A percentile compares a stretch with the other conserved stretches of the same genome.
These are phyloP conservation scores for Medicago truncatula DNA, from an alignment of 306 rosid genomes.

Conservation along the genomic window DNA sequence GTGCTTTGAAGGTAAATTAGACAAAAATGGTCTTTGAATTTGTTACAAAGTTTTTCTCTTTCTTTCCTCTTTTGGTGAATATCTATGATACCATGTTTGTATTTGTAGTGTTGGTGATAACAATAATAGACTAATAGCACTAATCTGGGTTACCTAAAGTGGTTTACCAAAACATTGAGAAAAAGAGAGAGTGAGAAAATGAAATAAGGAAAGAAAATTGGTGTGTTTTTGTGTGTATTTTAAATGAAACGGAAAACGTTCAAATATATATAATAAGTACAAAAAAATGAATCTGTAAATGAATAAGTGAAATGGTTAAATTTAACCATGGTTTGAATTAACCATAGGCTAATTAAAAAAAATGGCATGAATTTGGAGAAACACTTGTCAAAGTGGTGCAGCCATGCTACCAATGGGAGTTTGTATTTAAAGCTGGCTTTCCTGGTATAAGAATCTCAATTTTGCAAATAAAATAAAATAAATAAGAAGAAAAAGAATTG, in stretches of 20 bases:
- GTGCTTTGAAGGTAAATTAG: constrained; percentile 4
- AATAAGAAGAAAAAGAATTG: background rate
- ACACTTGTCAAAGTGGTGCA: constrained; percentile 78
- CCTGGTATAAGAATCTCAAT: constrained; percentile 37
- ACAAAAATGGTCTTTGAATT: constrained; percentile 9
- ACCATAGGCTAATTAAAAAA: constrained; percentile 47
- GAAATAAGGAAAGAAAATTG: constrained; percentile 30
- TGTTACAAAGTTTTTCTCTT: constrained; percentile 12
- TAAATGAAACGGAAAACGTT: constrained; percentile 3
- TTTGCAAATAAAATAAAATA: background rate
- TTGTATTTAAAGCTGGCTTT: constrained; percentile 48
- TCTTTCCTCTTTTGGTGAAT: constrained; percentile 35
- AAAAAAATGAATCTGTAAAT: constrained; percentile 9
- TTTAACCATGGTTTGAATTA: constrained; percentile 50
- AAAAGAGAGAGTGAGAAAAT: constrained; percentile 4
- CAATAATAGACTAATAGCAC: constrained; percentile 14
- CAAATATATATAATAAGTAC: no score
- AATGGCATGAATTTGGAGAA: constrained; percentile 43
- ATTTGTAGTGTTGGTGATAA: background rate
- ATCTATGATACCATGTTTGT: constrained; percentile 30
- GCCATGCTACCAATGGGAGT: constrained; percentile 84
- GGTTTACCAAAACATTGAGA: constrained; percentile 74
- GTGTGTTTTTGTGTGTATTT: background rate
- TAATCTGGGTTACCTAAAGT: constrained; percentile 73
- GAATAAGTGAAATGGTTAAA: constrained; percentile 36